Evolutionary conservation across 2,329 filamentous ascomycete species (phyloP).

Genomic region (Scedosporium apiospermum): DNA sequence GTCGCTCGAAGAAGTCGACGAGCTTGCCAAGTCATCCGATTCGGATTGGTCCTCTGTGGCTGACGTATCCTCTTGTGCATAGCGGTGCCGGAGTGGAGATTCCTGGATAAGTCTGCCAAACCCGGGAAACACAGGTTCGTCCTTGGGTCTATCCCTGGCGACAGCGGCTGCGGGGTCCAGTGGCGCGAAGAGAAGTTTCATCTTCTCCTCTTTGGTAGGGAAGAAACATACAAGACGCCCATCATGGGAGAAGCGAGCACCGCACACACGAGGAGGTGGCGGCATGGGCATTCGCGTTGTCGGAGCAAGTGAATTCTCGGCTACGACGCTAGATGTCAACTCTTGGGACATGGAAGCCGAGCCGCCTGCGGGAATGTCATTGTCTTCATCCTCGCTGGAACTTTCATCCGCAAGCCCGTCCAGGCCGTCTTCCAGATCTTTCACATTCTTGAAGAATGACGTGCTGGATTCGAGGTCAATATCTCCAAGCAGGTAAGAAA

Average conservation of each 20-base stretch:
- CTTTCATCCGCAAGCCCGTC: conserved; percentile 60
- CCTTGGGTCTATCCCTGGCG: conserved; percentile 30
- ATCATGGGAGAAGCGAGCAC: conserved; percentile 51
- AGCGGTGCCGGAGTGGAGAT: conserved; percentile 35
- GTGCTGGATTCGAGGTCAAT: conserved; percentile 51
- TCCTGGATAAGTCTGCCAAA: conserved; percentile 47
- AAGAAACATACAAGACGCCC: conserved; percentile 60
- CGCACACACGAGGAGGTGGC: conserved; percentile 48
- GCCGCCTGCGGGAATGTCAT: conserved; percentile 43
- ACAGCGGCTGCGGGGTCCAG: neutral
- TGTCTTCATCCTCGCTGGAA: conserved; percentile 77
- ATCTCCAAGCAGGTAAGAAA: conserved; percentile 55
- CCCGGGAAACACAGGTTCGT: conserved; percentile 48
- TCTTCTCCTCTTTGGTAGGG: conserved; percentile 55
- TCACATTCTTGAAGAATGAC: conserved; percentile 52
- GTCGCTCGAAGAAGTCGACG: conserved; percentile 42
- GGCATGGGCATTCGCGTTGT: conserved; percentile 43
- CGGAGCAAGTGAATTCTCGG: conserved; percentile 42
- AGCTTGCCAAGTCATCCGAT: conserved; percentile 37
- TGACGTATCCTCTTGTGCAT: conserved; percentile 38
- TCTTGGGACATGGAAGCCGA: conserved; percentile 55
- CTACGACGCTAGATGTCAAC: conserved; percentile 42
- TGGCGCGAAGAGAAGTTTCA: conserved; percentile 31
- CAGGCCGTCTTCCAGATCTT: conserved; percentile 50
- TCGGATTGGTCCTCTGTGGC: conserved; percentile 41